These are phyloP conservation scores for Didymella arachidicola DNA, from an alignment of 2,329 filamentous ascomycete species.

Conservation along the genomic window DNA sequence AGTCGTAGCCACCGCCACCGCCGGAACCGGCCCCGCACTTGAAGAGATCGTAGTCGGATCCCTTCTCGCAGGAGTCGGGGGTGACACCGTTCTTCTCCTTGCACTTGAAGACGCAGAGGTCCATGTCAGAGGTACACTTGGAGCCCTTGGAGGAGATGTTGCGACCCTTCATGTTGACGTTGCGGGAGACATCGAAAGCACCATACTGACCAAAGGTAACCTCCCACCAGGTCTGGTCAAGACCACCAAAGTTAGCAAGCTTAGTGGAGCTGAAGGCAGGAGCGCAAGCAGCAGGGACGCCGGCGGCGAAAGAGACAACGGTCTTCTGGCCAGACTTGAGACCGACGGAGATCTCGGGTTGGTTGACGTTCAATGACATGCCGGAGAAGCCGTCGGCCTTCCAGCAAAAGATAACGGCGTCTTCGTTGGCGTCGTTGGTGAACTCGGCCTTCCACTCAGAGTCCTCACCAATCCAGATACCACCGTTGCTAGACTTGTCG, in stretches of 20 bases:
- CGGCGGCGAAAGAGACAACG: constrained; percentile 51
- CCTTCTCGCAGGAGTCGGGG: constrained; percentile 44
- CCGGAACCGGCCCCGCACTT: constrained; percentile 44
- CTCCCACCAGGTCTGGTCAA: constrained; percentile 57
- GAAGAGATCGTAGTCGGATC: constrained; percentile 50
- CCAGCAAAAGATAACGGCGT: constrained; percentile 51
- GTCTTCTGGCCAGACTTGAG: constrained; percentile 48
- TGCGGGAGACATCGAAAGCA: constrained; percentile 55
- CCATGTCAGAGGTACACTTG: constrained; percentile 54
- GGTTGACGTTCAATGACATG: constrained; percentile 49
- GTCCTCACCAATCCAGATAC: constrained; percentile 49
- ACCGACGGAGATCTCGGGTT: constrained; percentile 51
- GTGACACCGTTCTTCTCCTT: constrained; percentile 30
- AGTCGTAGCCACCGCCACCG: constrained; percentile 43
- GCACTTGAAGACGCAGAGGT: constrained; percentile 56
- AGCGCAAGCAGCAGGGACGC: constrained; percentile 53
- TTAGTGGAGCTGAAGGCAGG: constrained; percentile 47
- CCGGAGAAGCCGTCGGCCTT: constrained; percentile 41
- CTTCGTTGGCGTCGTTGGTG: constrained; percentile 45
- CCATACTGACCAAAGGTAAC: constrained; percentile 51
- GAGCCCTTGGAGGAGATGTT: constrained; percentile 50
- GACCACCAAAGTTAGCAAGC: constrained; percentile 49
- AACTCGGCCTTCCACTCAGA: constrained; percentile 47
- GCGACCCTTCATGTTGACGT: constrained; percentile 56
- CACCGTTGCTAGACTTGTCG: constrained; percentile 38